A percentile compares a stretch with the other conserved stretches of the same genome.
phyloP scores from a whole-genome alignment of 106 monocot genomes.

The Acorus calamus region DNA sequence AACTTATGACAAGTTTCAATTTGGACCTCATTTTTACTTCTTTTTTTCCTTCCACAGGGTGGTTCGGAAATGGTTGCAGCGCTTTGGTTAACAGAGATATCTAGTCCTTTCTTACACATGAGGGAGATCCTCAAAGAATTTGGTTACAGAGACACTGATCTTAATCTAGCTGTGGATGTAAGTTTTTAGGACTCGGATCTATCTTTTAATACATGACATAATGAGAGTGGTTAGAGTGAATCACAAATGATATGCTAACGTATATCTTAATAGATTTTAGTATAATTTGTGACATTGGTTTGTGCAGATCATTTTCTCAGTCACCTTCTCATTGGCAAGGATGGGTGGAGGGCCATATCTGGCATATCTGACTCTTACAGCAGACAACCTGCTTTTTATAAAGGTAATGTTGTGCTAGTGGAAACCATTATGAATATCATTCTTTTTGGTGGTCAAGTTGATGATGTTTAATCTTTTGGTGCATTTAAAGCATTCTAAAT shows the following conservation, averaged over 20 bases:
- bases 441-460: no score
- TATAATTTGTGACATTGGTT: background rate
- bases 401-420: constrained; percentile 24
- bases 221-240: no score
- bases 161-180: constrained; percentile 46
- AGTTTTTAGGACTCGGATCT: background rate
- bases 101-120: constrained; percentile 59
- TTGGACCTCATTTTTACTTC: background rate
- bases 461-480: no score
- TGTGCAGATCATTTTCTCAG: constrained; percentile 47
- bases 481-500: no score
- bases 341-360: constrained; percentile 55
- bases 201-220: no score
- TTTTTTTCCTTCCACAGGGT: constrained; percentile 18
- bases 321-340: constrained; percentile 48
- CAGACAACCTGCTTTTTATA: constrained; percentile 48
- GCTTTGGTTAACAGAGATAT: constrained; percentile 53
- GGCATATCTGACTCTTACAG: constrained; percentile 27
- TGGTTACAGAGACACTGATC: constrained; percentile 44
- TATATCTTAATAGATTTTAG: no score
- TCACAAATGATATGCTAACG: no score
- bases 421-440: no score
- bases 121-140: constrained; percentile 67
- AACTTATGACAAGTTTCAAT: background rate
- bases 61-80: constrained; percentile 58